Conservation (phyloP, 345 rosid genomes). For the Rhodamnia argentea region DNA sequence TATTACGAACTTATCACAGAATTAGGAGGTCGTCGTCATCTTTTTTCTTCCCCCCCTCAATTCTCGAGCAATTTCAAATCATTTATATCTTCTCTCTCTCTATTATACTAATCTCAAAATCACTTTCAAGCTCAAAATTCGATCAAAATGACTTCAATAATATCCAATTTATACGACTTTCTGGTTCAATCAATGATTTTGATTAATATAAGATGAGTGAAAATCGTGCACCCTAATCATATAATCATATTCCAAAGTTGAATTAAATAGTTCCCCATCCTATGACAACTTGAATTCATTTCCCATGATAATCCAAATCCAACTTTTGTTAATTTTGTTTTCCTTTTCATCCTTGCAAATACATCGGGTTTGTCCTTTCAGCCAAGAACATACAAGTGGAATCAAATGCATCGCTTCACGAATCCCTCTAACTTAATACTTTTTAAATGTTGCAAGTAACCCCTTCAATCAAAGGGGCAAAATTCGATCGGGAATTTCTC, state of each 20-base stretch:
- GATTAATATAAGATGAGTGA: fast-evolving
- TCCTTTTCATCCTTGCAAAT: not conserved
- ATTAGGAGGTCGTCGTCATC: not conserved
- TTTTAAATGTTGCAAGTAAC: not conserved
- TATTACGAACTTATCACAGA: not conserved
- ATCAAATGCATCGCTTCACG: not conserved
- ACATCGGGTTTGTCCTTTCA: not conserved
- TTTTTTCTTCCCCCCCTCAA: not conserved
- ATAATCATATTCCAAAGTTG: not conserved
- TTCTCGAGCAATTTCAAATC: not conserved
- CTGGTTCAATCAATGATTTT: fast-evolving
- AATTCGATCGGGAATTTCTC: not conserved
- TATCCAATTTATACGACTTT: not conserved
- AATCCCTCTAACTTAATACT: not conserved
- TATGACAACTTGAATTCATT: not conserved
- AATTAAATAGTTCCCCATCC: not conserved
- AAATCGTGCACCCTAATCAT: fast-evolving
- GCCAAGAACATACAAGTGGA: not conserved
- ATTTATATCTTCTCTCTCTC: not conserved
- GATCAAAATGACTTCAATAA: not conserved
- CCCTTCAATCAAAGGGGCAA: not conserved
- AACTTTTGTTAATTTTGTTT: not conserved
- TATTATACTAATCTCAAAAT: not conserved
- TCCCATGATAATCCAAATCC: not conserved
- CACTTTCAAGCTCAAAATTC: not conserved